Evolutionary conservation across 2,329 filamentous ascomycete genomes (phyloP), one percentile per base, ranked within the genome.

Genomic region (Cryphonectria carpinicola): DNA sequence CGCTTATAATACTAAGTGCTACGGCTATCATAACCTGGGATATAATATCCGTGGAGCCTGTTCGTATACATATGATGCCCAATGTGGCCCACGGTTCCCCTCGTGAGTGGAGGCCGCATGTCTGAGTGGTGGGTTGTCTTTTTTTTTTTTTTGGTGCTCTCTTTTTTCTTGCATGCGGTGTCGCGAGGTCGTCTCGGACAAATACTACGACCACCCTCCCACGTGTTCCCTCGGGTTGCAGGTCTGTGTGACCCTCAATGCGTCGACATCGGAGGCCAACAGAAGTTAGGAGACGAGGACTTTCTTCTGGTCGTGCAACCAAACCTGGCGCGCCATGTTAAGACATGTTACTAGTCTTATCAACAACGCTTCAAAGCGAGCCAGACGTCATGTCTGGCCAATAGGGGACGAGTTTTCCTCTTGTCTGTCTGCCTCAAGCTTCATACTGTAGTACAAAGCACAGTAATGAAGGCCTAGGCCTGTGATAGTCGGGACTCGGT

Each of bases 281-380:
- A 17, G 13, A 13, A 43, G 13, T 5, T 43, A 13, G 41, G 41
- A 43, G 41, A 22, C 22, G 19, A n/a, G 22, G 19, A 1, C 22
- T 49, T 56, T 13, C 52, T 56, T 19, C 58, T 61, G 46, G 35
- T 28, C 54, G 35, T 58, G 65, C 39, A 58, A 58, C 49, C 32
- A 10, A 32, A n/a, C 28, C 52, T 56, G 52, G n/a, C 49, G n/a
- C 52, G 65, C 65, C 10, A 56, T 37, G 49, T 28, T 66, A 22
- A 22, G 52, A 39, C n/a, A 66, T 7, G 52, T 58, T 66, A 66
- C 65, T 41, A 58, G 49, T n/a, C 52, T 56, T 66, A 66, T 58
- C 52, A 22, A 52, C 43, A 32, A 37, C 32, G 28, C 63, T 39
- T 52, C 63, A 35, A 5, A 19, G 63, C 43, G 17, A 54, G 22